Evolutionary conservation across 495 filamentous ascomycete species (phyloP), one percentile per base, ranked within the genome.

Genomic region (Hypomontagnella monticulosa): DNA sequence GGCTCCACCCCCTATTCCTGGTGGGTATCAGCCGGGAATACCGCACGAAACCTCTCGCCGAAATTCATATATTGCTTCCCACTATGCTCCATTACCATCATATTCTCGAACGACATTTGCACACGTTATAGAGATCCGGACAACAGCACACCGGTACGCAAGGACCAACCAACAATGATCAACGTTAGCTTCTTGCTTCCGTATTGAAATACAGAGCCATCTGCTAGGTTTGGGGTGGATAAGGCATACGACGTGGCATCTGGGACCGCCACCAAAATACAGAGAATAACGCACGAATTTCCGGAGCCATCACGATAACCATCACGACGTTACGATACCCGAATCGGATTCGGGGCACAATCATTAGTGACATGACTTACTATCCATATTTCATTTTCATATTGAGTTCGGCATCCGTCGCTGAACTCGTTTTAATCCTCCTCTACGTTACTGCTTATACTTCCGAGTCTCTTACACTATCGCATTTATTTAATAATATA

Each of bases 71-170:
- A 66, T 65, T 51, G 60, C 42, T 60, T 51, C 52, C 15, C 41
- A 61, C 40, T n/a, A 51, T 46, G 9, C 20, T 30, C 46, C 16
- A 33, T 46, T 41, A 33, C 61, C 61, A 36, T 32, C 14, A 46
- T 34, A 48, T 47, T 48, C 50, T 33, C 42, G 42, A 43, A 43
- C 38, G 36, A 38, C 18, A 40, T 52, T 40, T 60, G 30, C 66
- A 62, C 66, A 62, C 51, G 57, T 57, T 65, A 69, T 61, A 70
- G 61, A 66, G 27, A 65, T 23, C 27, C 36, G 61, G 56, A 72
- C 48, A 66, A 76, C 63, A 76, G 73, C 71, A 69, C 52, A 71
- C 54, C 53, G 51, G 73, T 67, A 67, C 67, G 63, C 57, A 44
- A 71, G 47, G 33, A 46, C 50, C 75, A 36, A 46, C 50, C 75